These are phyloP conservation scores for Drechslerella coelobrocha DNA, from an alignment of 2,329 filamentous ascomycete species.

Conservation along the genomic window DNA sequence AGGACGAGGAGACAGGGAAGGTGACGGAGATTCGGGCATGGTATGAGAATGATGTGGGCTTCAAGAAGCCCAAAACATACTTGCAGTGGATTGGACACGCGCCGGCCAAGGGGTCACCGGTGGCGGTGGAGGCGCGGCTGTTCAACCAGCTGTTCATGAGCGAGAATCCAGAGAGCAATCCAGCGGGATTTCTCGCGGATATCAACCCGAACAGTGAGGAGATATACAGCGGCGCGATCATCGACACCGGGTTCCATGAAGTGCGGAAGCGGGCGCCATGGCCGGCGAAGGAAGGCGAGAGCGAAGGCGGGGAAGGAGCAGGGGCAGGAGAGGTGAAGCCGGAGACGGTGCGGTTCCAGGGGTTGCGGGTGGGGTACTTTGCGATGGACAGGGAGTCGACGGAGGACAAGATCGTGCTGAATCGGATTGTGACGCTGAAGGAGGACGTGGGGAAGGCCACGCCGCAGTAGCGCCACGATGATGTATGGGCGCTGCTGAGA, in stretches of 20 bases:
- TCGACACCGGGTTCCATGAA: conserved; percentile 84
- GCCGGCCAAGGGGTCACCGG: conserved; percentile 66
- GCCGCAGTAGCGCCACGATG: conserved; percentile 5
- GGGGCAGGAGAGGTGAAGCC: too few relatives aligned
- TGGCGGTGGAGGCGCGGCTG: conserved; percentile 75
- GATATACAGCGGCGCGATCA: conserved; percentile 76
- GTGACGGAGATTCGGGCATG: conserved; percentile 72
- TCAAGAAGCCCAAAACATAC: conserved; percentile 73
- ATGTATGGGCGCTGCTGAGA: neutral
- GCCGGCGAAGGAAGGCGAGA: conserved; percentile 79
- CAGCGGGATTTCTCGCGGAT: conserved; percentile 81
- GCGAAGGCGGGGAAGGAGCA: conserved; percentile 66
- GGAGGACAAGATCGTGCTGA: conserved; percentile 81
- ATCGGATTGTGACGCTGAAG: conserved; percentile 89
- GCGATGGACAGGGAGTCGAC: conserved; percentile 79
- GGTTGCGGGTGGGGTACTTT: conserved; percentile 86
- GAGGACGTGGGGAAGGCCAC: conserved; percentile 76
- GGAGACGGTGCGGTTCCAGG: conserved; percentile 87
- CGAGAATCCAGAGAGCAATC: conserved; percentile 77
- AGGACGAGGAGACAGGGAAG: conserved; percentile 69
- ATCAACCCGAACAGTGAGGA: conserved; percentile 84
- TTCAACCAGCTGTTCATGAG: conserved; percentile 86
- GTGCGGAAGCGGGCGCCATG: conserved; percentile 76
- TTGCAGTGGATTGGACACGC: conserved; percentile 89
- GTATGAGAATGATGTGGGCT: conserved; percentile 73